phyloP scores from a whole-genome alignment of 768 basidiomycete genomes.

The Sporobolomyces phaffii region DNA sequence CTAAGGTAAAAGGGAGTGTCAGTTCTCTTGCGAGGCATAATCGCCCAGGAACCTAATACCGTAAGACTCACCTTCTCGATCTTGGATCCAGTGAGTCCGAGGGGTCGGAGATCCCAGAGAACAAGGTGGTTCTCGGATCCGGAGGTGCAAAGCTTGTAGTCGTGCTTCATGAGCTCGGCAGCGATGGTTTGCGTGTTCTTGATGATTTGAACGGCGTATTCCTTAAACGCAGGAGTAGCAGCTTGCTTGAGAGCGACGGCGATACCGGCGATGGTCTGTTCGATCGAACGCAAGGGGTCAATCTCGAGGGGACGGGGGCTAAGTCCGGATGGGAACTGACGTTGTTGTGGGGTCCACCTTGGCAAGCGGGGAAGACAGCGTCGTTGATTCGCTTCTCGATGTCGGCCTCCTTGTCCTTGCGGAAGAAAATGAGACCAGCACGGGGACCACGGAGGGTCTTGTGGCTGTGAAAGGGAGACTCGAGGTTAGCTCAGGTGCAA shows the following conservation, averaged over 20 bases:
- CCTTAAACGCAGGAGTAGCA: constrained; percentile 77
- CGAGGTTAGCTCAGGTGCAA: no score
- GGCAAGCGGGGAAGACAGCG: constrained; percentile 98
- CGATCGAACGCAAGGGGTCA: no score
- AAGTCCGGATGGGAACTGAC: constrained; percentile 56
- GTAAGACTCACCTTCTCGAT: constrained; percentile 64
- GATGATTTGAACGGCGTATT: constrained; percentile 91
- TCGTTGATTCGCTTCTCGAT: constrained; percentile 96
- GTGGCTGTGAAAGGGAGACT: constrained; percentile 55
- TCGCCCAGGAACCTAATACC: no score
- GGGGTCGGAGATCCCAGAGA: constrained; percentile 88
- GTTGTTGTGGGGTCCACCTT: constrained; percentile 99
- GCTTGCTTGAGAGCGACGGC: constrained; percentile 90
- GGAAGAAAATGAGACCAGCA: constrained; percentile 97
- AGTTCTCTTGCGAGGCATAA: no score
- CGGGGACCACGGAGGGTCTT: constrained; percentile 98
- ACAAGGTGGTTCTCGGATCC: constrained; percentile 98
- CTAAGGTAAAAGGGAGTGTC: not conserved
- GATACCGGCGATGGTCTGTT: constrained; percentile 83
- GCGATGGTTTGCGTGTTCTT: constrained; percentile 73
- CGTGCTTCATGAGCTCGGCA: constrained; percentile 62
- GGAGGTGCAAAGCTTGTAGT: constrained; percentile 92
- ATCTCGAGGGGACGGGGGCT: no score
- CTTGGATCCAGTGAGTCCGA: constrained; percentile 94
- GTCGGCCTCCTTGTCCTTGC: constrained; percentile 81